These are phyloP conservation scores for Fonsecaea erecta DNA, from an alignment of 2,329 filamentous ascomycete species.

Conservation along the genomic window DNA sequence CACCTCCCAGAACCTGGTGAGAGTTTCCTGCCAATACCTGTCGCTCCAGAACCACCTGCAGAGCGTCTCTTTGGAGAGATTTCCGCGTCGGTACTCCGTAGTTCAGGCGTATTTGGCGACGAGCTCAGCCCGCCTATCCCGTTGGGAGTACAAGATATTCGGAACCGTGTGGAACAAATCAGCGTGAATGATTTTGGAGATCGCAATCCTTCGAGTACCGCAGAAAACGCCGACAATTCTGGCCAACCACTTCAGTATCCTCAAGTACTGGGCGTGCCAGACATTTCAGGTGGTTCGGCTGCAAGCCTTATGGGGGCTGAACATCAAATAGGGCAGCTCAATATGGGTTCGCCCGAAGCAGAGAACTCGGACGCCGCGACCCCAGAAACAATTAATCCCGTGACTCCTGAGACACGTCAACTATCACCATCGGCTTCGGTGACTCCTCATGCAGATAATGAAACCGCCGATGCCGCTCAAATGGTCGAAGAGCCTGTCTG, in stretches of 20 bases:
- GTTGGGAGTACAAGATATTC: constrained; percentile 29
- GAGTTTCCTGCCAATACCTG: constrained; percentile 41
- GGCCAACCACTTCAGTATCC: constrained; percentile 46
- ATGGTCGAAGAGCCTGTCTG: constrained; percentile 39
- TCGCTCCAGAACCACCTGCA: constrained; percentile 38
- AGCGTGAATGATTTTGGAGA: constrained; percentile 48
- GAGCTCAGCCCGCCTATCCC: constrained; percentile 15
- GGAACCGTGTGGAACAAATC: constrained; percentile 40
- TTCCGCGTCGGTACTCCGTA: constrained; percentile 58
- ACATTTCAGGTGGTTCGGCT: constrained; percentile 45
- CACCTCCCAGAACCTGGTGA: constrained; percentile 46
- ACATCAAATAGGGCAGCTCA: constrained; percentile 53
- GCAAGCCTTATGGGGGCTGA: constrained; percentile 55
- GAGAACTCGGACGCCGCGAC: constrained; percentile 41
- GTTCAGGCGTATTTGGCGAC: constrained; percentile 55
- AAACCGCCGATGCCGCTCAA: constrained; percentile 32
- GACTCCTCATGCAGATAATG: constrained; percentile 32
- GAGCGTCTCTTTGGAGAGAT: constrained; percentile 65
- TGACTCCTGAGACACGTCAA: constrained; percentile 43
- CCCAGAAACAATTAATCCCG: constrained; percentile 42
- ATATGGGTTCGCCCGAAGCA: constrained; percentile 52
- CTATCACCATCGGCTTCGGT: constrained; percentile 34
- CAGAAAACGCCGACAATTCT: constrained; percentile 40
- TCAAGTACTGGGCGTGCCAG: constrained; percentile 44
- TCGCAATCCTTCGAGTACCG: background rate